phyloP scores from a whole-genome alignment of 495 filamentous ascomycete genomes.

The Venustampulla echinocandica region DNA sequence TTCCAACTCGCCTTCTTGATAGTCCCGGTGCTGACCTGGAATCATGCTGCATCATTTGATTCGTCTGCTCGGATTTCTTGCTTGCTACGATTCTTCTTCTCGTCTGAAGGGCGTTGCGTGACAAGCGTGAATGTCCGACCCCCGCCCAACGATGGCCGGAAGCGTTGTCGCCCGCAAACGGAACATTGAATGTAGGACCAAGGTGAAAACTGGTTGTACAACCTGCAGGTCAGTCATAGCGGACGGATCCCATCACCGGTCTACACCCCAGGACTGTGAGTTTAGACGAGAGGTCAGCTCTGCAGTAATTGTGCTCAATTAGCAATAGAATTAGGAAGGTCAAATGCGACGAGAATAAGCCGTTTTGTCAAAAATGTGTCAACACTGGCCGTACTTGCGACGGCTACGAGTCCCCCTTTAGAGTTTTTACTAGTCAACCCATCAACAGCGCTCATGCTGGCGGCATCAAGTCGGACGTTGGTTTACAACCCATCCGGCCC shows the following conservation, averaged over 20 bases:
- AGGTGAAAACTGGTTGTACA: constrained; percentile 31
- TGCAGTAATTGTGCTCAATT: constrained; percentile 19
- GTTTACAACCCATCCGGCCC: constrained; percentile 33
- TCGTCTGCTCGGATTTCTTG: constrained; percentile 27
- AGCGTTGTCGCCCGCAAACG: constrained; percentile 24
- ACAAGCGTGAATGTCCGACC: constrained; percentile 18
- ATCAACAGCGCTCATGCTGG: constrained; percentile 13
- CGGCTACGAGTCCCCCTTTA: constrained; percentile 27
- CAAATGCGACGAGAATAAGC: constrained; percentile 29
- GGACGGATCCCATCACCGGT: constrained; percentile 14
- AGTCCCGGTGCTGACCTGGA: constrained; percentile 21
- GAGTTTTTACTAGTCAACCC: constrained; percentile 21
- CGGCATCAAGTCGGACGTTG: constrained; percentile 26
- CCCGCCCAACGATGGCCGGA: constrained; percentile 23
- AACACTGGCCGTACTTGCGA: constrained; percentile 26
- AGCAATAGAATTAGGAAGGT: constrained; percentile 25
- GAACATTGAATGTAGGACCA: constrained; percentile 24
- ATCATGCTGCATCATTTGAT: constrained; percentile 24
- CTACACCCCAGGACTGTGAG: constrained; percentile 17
- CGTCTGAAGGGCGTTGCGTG: constrained; percentile 13
- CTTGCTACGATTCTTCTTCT: constrained; percentile 20
- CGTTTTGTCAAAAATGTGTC: constrained; percentile 28
- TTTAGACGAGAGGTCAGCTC: constrained; percentile 16
- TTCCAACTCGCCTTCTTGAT: constrained; percentile 21
- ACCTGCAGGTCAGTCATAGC: constrained; percentile 31